Evolutionary conservation across 2,329 filamentous ascomycete genomes (phyloP).

Genomic region (Diaporthe ilicicola): DNA sequence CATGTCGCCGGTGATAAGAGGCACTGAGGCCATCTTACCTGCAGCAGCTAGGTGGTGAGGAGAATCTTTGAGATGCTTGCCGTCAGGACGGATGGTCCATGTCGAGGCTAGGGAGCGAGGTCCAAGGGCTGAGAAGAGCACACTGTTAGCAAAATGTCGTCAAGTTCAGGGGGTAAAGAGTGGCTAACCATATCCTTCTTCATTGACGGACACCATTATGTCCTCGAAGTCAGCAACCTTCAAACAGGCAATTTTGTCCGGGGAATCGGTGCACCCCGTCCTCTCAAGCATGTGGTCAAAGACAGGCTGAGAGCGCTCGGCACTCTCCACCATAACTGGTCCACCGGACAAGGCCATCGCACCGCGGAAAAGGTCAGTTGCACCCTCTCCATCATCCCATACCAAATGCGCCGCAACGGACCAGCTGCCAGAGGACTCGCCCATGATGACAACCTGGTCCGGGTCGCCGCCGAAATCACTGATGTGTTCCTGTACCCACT

Average conservation of each 20-base stretch:
- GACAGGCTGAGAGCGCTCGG: background rate
- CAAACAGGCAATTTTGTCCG: background rate
- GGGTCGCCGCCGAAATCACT: constrained; percentile 53
- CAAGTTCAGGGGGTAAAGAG: background rate
- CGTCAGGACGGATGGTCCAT: background rate
- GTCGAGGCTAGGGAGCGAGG: constrained; percentile 1
- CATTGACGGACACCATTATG: background rate
- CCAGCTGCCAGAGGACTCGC: constrained; percentile 57
- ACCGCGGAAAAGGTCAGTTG: background rate
- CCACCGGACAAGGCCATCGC: constrained; percentile 1
- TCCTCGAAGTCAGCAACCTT: background rate
- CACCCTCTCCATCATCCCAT: background rate
- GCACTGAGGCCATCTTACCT: background rate
- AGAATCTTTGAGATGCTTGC: constrained; percentile 1
- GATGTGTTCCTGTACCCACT: constrained; percentile 58
- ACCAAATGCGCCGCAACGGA: constrained; percentile 53
- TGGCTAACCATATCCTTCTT: background rate
- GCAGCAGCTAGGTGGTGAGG: background rate
- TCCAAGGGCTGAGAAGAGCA: background rate
- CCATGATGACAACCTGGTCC: constrained; percentile 56
- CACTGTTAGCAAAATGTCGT: background rate
- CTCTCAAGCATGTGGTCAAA: background rate
- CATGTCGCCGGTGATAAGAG: background rate
- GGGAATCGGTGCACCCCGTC: background rate
- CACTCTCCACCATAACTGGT: constrained; percentile 1